A percentile compares a stretch with the other conserved stretches of the same genome.
Conservation (phyloP, 139 green algal genomes). For the Auxenochlorella pyrenoidosa region DNA sequence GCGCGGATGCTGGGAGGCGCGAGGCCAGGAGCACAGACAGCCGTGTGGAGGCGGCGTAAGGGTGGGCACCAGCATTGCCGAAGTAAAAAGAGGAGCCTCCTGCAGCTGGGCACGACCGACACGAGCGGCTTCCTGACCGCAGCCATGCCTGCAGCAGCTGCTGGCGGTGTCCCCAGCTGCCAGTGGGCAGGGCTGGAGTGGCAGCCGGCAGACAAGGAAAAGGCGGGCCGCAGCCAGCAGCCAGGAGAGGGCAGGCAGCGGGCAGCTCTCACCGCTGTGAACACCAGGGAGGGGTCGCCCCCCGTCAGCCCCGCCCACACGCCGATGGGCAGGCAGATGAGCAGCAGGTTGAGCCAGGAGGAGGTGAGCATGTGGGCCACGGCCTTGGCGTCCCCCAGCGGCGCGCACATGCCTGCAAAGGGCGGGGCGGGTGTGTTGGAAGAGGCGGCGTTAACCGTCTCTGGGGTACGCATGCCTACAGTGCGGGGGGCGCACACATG, state of each 20-base stretch:
- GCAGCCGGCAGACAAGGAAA: neutral
- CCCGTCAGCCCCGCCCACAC: constrained; percentile 46
- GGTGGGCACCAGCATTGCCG: too few relatives aligned
- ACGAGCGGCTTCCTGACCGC: too few relatives aligned
- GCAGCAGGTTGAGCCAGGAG: constrained; percentile 76
- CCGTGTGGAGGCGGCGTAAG: too few relatives aligned
- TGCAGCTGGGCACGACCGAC: too few relatives aligned
- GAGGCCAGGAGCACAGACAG: too few relatives aligned
- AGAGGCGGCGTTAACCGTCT: too few relatives aligned
- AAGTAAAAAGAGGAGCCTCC: too few relatives aligned
- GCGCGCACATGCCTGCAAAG: constrained; percentile 45
- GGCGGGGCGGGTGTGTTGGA: neutral
- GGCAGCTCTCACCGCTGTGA: constrained; percentile 50
- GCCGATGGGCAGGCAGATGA: constrained; percentile 75
- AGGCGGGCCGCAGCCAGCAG: neutral
- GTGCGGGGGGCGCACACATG: too few relatives aligned
- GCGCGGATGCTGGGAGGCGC: too few relatives aligned
- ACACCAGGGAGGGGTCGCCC: constrained; percentile 58
- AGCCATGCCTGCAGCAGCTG: neutral
- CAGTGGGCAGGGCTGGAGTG: neutral
- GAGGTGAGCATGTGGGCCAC: constrained; percentile 56
- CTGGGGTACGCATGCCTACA: too few relatives aligned
- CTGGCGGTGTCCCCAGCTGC: neutral
- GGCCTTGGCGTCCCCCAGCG: constrained; percentile 37
- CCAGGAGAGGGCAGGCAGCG: neutral